Percentiles rank a stretch among this genome's conserved stretches.
Evolutionary conservation across 139 green algal genomes (phyloP).

Genomic region (Closterium sp.): DNA sequence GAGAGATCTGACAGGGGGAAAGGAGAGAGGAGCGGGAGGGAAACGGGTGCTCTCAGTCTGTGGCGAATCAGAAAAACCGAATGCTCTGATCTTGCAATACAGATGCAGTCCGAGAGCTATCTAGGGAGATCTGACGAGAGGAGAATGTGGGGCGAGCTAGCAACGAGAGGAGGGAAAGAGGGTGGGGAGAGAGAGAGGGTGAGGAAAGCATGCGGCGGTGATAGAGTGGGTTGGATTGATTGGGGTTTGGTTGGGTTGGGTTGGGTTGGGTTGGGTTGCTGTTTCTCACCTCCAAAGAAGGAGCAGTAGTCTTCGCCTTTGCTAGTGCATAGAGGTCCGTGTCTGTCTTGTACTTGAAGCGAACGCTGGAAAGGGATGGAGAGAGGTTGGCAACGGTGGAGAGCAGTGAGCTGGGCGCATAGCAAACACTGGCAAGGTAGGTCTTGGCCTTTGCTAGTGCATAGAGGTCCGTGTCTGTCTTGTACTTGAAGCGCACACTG

Average conservation of each 20-base stretch:
- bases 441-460: conserved; percentile 74
- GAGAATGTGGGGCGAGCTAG: no score
- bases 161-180: no score
- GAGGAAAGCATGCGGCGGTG: neutral
- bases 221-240: no score
- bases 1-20: no score
- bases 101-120: conserved; percentile 78
- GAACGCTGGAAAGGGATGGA: neutral
- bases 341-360: conserved; percentile 73
- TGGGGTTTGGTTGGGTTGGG: neutral
- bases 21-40: no score
- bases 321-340: conserved; percentile 92
- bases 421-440: neutral
- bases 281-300: conserved; percentile 1
- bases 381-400: neutral
- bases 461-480: conserved; percentile 92
- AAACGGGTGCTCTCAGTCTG: no score
- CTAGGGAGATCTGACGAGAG: conserved; percentile 60
- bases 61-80: conserved; percentile 59
- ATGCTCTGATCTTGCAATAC: conserved; percentile 76
- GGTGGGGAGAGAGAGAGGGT: no score
- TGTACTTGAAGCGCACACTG: conserved; percentile 53
- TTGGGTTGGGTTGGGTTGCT: no score
- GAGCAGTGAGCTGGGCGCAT: neutral
- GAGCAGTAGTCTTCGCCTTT: conserved; percentile 73